Evolutionary conservation across 176 grass and related monocot species (phyloP), one percentile per base, ranked within the genome.

Genomic region (Avena insularis): DNA sequence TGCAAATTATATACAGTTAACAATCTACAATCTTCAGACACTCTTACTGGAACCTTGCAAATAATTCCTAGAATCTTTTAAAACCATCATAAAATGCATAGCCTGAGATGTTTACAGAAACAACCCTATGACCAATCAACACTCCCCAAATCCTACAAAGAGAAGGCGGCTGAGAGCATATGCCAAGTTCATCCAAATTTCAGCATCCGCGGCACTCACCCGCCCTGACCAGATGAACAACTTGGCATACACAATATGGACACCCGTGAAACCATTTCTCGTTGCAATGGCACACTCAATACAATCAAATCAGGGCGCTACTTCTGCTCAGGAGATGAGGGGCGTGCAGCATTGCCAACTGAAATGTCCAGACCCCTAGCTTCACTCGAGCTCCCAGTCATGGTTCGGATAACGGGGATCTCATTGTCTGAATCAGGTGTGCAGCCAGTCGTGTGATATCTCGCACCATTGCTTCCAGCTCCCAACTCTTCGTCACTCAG

Each of bases 401-500:
- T 89, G 1, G 21, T 78, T 84, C 80, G 85, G 54, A 72, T 73
- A 76, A 90, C 73, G 51, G 90, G 87, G n/a, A 88, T 84, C 60
- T 83, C 81, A 23, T 55, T 71, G 11, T 92, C 87, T 84, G 90
- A 87, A 85, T 77, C 63, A 20, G 66, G 70, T 7, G 65, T 47
- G 51, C 71, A 75, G 9, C 38, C 85, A 35, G 71, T 71, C 9
- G 48, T 54, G 13, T 63, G 56, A 72, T 69, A 73, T 48, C 75
- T 78, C 13, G 76, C 75, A 63, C 86, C 90, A 85, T 85, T 88
- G 68, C 77, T 88, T 85, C 64, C 77, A 27, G 85, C 17, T 53
- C 82, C 87, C 50, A 95, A 43, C 12, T 87, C 91, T 20, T 76
- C 91, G 12, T 91, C 60, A 17, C 82, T 82, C 43, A 71, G 12